A percentile compares a stretch with the other conserved stretches of the same genome.
These are phyloP conservation scores for Scutellaria minor DNA, from an alignment of 257 asterid species.

Conservation along the genomic window DNA sequence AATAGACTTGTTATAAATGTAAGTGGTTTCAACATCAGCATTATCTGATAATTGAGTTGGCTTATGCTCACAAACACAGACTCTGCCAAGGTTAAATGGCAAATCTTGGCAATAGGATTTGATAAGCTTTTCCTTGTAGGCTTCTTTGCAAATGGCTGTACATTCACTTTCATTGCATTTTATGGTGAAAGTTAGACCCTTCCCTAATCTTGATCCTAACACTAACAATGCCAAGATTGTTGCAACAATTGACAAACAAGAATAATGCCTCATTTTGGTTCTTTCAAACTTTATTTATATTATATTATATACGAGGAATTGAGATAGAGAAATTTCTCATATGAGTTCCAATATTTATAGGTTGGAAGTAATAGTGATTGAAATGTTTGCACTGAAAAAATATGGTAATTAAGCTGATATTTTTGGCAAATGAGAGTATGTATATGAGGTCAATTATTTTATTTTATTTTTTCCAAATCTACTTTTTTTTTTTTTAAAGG, in stretches of 20 bases:
- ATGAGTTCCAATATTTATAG: not conserved
- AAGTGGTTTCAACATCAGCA: not conserved
- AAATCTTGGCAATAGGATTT: not conserved
- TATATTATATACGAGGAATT: not conserved
- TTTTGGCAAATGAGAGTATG: no score
- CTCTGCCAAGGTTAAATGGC: not conserved
- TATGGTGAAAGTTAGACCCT: not conserved
- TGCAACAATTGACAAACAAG: not conserved
- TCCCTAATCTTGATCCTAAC: slow-evolving; percentile 1
- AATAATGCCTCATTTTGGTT: not conserved
- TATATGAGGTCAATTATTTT: no score
- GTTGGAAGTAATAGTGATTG: not conserved
- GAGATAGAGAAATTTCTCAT: not conserved
- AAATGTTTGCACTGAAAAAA: no score
- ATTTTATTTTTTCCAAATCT: no score
- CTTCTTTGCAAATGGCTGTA: not conserved
- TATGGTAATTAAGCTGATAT: no score
- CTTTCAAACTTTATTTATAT: not conserved
- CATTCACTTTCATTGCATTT: slow-evolving; percentile 12
- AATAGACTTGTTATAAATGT: not conserved
- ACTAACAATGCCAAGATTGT: not conserved
- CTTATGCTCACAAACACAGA: not conserved
- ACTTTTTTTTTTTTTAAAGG: no score
- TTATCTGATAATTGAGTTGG: not conserved
- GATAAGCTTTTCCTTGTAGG: slow-evolving; percentile 6